These are phyloP conservation scores for Sarocladium strictum DNA, from an alignment of 2,329 filamentous ascomycete genomes.

Conservation along the genomic window DNA sequence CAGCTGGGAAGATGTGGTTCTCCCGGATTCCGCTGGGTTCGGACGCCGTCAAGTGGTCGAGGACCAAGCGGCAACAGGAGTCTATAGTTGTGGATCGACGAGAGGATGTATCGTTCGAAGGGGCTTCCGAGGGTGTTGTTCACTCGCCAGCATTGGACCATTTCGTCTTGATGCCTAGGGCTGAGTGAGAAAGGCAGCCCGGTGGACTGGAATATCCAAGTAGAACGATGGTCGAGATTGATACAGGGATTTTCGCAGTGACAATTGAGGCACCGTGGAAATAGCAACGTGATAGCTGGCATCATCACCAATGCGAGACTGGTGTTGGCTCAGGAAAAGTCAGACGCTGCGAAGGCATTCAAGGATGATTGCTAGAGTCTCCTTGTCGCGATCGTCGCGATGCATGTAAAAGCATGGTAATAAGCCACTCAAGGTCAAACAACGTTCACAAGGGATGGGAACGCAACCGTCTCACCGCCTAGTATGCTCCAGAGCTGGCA, in stretches of 20 bases:
- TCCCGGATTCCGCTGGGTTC: neutral
- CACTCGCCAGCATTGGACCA: neutral
- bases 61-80: neutral
- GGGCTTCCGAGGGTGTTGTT: neutral
- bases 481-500: no score
- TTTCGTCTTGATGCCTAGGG: neutral
- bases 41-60: neutral
- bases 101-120: neutral
- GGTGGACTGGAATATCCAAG: no score
- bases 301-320: slow-evolving; percentile 19
- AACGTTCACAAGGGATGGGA: no score
- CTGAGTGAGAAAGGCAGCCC: no score
- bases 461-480: no score
- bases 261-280: neutral
- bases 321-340: slow-evolving; percentile 42
- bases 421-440: no score
- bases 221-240: no score
- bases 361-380: no score
- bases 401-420: no score
- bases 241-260: no score
- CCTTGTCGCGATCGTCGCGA: no score
- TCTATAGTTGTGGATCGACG: neutral
- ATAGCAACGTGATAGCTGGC: neutral
- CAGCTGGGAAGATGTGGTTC: neutral
- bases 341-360: no score